Evolutionary conservation across 2,329 filamentous ascomycete species (phyloP).

Genomic region (Magnaporthales sp.): DNA sequence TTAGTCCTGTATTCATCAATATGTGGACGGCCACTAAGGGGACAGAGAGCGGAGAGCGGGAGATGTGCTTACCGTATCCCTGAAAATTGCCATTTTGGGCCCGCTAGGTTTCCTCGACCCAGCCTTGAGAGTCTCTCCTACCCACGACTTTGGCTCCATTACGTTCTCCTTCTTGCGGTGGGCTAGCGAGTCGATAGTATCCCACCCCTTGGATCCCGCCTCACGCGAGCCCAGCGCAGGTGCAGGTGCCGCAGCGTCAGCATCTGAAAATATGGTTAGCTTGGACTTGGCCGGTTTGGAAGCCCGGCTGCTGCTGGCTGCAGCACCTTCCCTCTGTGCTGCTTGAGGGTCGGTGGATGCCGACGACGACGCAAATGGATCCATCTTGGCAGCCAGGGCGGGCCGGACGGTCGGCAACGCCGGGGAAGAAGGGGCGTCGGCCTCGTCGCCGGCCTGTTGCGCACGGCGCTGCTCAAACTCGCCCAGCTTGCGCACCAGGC

Average conservation of each 20-base stretch:
- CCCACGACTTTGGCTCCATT: conserved; percentile 82
- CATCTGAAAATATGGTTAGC: conserved; percentile 84
- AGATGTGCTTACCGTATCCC: conserved; percentile 75
- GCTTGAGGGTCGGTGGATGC: conserved; percentile 59
- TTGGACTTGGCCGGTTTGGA: conserved; percentile 68
- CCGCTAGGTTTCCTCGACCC: conserved; percentile 67
- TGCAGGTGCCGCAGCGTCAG: conserved; percentile 44
- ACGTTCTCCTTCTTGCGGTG: conserved; percentile 93
- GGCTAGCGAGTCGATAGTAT: conserved; percentile 77
- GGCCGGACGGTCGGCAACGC: conserved; percentile 77
- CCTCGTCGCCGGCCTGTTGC: conserved; percentile 35
- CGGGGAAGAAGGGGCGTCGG: conserved; percentile 69
- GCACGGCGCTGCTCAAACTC: conserved; percentile 75
- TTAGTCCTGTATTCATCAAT: conserved; percentile 98
- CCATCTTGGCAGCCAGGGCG: conserved; percentile 74
- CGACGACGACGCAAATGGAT: conserved; percentile 62
- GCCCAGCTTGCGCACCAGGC: conserved; percentile 79
- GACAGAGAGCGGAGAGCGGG: conserved; percentile 20
- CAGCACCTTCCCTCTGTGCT: conserved; percentile 15
- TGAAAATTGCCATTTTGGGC: conserved; percentile 86
- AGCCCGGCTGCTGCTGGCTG: conserved; percentile 34
- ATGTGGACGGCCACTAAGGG: conserved; percentile 42
- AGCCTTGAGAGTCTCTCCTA: conserved; percentile 79
- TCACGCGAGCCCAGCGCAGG: conserved; percentile 45
- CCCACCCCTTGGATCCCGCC: conserved; percentile 67